Evolutionary conservation across 139 green algal species (phyloP), one percentile per base, ranked within the genome.

Genomic region (Volvox africanus): DNA sequence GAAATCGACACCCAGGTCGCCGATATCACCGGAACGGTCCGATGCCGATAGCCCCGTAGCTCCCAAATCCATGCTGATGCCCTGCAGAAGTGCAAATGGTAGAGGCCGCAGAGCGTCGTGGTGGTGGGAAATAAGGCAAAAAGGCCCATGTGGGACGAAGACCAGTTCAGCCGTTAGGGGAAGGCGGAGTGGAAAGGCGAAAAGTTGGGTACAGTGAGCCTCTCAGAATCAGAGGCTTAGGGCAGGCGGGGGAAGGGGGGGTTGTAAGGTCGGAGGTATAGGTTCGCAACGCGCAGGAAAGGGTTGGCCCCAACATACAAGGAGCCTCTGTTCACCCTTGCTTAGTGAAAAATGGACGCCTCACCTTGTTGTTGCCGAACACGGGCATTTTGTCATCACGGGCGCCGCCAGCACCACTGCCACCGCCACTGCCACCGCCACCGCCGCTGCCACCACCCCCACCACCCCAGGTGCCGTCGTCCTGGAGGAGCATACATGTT

Each of bases 1-100:
- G 33, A 91, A 28, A 77, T 91, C 87, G 17, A 79, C 87, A 17
- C 87, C 76, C 76, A 91, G 33, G 17, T 91, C 18, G 61, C 61
- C 76, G 32, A 91, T 85, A 75, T 91, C 87, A 12, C 87, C 87
- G 32, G 68, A 83, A 35, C 87, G 87, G 76, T 91, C 87, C 16
- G 87, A 91, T 1, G 87, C 87, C 30, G 75, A 86, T 28, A 91
- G 61, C 12, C 87, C 87, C 20, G 87, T 91, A 1, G 82, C 87
- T 21, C 87, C 71, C 32, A 91, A 2, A 61, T 91, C 87, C 87
- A 91, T 85, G 76, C 76, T 86, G 19, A 91, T 28, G 61, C 76
- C 87, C 86, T 90, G 85, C 33, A 32, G 2, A 75, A 75, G 67
- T 26, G 67, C 67, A 75, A 26, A 75, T 75, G 67, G 67, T 3